These are phyloP conservation scores for Styphnolobium japonicum DNA, from an alignment of 306 rosid genomes.

Conservation along the genomic window DNA sequence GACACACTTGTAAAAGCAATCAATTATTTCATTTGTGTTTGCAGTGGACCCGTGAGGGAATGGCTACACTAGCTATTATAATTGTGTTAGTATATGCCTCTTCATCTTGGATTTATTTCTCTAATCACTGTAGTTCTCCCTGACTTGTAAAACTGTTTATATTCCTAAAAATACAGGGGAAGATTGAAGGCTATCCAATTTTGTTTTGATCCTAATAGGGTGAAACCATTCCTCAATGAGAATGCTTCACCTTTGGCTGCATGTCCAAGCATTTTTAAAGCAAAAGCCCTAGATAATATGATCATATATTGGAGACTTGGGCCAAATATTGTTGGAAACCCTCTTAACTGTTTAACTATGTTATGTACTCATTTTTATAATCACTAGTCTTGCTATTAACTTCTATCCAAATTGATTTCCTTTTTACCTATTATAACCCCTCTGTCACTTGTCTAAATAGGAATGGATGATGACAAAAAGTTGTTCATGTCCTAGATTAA, in stretches of 20 bases:
- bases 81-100: conserved; percentile 78
- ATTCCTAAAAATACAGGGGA: conserved; percentile 55
- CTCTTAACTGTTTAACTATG: no score
- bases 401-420: no score
- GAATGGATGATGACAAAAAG: no score
- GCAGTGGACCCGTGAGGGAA: conserved; percentile 99
- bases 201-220: conserved; percentile 80
- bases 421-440: no score
- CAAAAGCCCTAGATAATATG: conserved; percentile 66
- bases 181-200: conserved; percentile 80
- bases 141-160: conserved; percentile 8
- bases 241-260: conserved; percentile 80
- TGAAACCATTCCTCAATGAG: conserved; percentile 81
- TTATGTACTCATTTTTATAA: no score
- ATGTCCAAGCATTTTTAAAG: conserved; percentile 90
- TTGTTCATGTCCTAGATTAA: no score
- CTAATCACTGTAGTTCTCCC: background rate
- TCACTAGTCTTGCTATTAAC: no score
- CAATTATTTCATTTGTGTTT: conserved; percentile 7
- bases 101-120: conserved; percentile 12
- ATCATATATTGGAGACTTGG: background rate
- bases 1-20: background rate
- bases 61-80: conserved; percentile 98
- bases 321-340: background rate
- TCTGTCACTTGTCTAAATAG: no score